These are phyloP conservation scores for Myxozyma geophila DNA, from an alignment of 805 yeast genomes.

Conservation along the genomic window DNA sequence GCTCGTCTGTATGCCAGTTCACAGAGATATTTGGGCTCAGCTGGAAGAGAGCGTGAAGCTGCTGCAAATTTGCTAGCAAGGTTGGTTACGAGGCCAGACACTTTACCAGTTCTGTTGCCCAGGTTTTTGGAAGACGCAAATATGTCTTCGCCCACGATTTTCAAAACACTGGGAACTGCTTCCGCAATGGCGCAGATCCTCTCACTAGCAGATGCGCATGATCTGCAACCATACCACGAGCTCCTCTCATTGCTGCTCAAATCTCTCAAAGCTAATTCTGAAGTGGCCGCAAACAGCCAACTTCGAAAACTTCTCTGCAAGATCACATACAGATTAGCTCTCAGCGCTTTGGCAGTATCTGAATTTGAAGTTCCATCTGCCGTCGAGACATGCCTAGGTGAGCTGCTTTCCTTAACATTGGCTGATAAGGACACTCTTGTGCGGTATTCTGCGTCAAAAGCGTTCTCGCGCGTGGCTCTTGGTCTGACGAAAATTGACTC, in stretches of 20 bases:
- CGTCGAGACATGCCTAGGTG: slow-evolving; percentile 57
- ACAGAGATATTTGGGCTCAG: slow-evolving; percentile 45
- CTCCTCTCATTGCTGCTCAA: slow-evolving; percentile 1
- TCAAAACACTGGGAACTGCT: slow-evolving; percentile 15
- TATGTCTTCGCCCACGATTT: not conserved
- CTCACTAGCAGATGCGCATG: slow-evolving; percentile 12
- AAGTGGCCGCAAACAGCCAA: slow-evolving; percentile 4
- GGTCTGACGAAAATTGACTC: slow-evolving; percentile 10
- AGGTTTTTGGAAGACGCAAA: slow-evolving; percentile 39
- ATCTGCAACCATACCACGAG: slow-evolving; percentile 10
- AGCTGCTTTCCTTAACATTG: slow-evolving; percentile 50
- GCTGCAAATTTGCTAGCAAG: slow-evolving; percentile 59
- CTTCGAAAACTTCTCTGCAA: slow-evolving; percentile 29
- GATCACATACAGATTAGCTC: slow-evolving; percentile 27
- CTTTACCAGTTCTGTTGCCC: slow-evolving; percentile 39
- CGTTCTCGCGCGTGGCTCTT: slow-evolving; percentile 39
- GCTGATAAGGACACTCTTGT: slow-evolving; percentile 58
- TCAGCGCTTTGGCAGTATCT: slow-evolving; percentile 23
- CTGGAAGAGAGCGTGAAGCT: slow-evolving; percentile 64
- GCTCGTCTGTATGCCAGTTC: slow-evolving; percentile 45
- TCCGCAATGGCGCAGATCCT: slow-evolving; percentile 22
- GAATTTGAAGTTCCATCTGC: slow-evolving; percentile 45
- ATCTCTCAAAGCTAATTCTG: not conserved
- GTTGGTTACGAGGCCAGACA: slow-evolving; percentile 58
- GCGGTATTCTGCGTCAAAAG: slow-evolving; percentile 70